phyloP scores from a whole-genome alignment of 257 asterid genomes.

The Solanum chmielewskii region DNA sequence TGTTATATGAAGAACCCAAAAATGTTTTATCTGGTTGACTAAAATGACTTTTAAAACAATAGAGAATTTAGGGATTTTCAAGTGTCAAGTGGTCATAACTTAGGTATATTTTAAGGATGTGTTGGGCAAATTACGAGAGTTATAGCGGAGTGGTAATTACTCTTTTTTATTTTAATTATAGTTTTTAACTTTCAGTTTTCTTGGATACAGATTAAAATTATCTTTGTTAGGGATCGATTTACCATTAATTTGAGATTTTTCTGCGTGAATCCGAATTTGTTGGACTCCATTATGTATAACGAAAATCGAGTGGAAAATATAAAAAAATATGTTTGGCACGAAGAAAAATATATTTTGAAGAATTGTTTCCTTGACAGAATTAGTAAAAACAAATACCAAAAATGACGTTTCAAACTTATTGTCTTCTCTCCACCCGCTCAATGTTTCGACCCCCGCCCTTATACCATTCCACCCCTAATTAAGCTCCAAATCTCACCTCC shows the following conservation, averaged over 20 bases:
- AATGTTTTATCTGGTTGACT: background rate
- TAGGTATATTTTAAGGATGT: background rate
- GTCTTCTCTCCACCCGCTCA: background rate
- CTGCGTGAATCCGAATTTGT: background rate
- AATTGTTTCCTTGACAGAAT: background rate
- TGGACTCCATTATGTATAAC: background rate
- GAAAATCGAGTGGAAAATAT: too few species aligned
- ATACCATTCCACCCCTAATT: background rate
- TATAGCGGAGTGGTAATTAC: fast-evolving
- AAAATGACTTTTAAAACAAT: background rate
- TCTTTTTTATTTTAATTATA: too few species aligned
- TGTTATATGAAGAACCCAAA: too few species aligned
- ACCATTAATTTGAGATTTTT: fast-evolving
- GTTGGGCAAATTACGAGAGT: background rate
- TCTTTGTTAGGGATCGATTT: background rate
- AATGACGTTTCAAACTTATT: background rate
- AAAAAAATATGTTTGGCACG: background rate
- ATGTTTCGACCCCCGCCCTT: background rate
- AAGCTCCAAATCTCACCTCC: background rate
- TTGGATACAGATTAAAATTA: too few species aligned
- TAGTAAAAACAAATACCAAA: background rate
- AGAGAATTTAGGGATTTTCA: background rate
- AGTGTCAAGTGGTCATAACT: background rate
- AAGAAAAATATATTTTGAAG: background rate
- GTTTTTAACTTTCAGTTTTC: background rate